Conservation (phyloP, 768 basidiomycete genomes). For the Albatrellus ellisii region DNA sequence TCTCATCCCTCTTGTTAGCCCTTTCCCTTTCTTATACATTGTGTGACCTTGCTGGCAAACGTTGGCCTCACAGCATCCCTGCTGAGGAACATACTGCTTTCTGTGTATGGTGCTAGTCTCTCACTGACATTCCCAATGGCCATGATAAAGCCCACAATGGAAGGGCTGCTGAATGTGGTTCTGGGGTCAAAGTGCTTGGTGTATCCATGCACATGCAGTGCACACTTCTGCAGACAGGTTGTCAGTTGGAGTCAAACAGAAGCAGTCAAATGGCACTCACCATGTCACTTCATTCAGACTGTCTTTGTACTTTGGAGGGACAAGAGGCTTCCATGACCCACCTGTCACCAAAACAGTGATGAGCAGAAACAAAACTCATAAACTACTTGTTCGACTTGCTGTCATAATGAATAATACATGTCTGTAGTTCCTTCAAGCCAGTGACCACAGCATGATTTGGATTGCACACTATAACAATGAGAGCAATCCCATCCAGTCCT, state of each 20-base stretch:
- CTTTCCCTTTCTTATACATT: too few relatives aligned
- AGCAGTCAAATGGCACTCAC: constrained; percentile 29
- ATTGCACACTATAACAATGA: constrained; percentile 85
- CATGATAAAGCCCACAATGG: constrained; percentile 86
- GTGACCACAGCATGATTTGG: constrained; percentile 59
- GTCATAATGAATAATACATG: constrained; percentile 92
- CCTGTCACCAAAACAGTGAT: constrained; percentile 27
- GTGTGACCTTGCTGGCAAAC: too few relatives aligned
- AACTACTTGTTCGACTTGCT: too few relatives aligned
- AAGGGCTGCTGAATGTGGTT: constrained; percentile 88
- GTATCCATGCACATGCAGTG: constrained; percentile 89
- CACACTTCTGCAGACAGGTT: constrained; percentile 48
- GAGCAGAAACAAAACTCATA: too few relatives aligned
- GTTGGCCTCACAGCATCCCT: constrained; percentile 94
- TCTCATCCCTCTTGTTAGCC: too few relatives aligned
- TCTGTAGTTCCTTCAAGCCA: constrained; percentile 67
- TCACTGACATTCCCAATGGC: constrained; percentile 96
- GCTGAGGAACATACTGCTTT: constrained; percentile 91
- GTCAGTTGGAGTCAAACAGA: not conserved
- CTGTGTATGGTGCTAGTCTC: constrained; percentile 60
- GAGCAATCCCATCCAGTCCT: constrained; percentile 89
- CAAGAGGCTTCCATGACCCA: constrained; percentile 75
- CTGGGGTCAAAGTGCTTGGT: constrained; percentile 84
- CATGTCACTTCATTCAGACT: constrained; percentile 56
- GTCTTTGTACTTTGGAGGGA: constrained; percentile 57